Base-by-base conservation (phyloP, 805 yeast species). In the Millerozyma miso region DNA sequence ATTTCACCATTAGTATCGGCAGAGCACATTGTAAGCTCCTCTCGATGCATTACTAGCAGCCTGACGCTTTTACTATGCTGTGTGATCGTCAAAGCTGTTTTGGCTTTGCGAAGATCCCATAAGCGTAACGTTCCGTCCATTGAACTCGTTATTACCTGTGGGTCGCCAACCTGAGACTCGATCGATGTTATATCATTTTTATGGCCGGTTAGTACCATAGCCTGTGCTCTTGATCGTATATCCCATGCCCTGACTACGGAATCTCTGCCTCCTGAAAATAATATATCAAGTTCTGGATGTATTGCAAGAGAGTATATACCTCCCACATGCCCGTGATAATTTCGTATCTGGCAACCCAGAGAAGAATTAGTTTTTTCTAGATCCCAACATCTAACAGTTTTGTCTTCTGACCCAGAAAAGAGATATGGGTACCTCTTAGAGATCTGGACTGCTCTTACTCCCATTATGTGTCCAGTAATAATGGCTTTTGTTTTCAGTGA, bases 371-470 rank as follows among this genome's bases (percentile, higher is more conserved):
- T 88, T 55, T 81, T 78, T 60, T 91, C 98, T 51, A 93, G 71
- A 67, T 93, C 99, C 97, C 98, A 93, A 62, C 98, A 90, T 58
- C 88, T 80, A 7, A 89, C 88, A 19, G 89, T 74, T 60, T 90
- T 90, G 60, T 93, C 99, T 58, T 93, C 98, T 35, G 96, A 85
- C 18, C 93, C 90, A 12, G 91, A 80, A 59, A 90, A 93, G 69
- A 93, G 66, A 60, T 91, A 91, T 0, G 98, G 97, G 58, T 83
- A 88, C 42, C 85, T 69, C 2, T 74, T 68, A 0, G 96, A 86
- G 0, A 91, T 76, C 0, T 75, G 81, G 13, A 93, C 55, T 2
- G 88, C 85, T 42, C 97, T 65, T 0, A 93, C 91, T 0, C 88
- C 80, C 96, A 91, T 86, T 3, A 85, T 76, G 62, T 93, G 99